Evolutionary conservation across 345 rosid genomes (phyloP).

Genomic region (Ceriops tagal): DNA sequence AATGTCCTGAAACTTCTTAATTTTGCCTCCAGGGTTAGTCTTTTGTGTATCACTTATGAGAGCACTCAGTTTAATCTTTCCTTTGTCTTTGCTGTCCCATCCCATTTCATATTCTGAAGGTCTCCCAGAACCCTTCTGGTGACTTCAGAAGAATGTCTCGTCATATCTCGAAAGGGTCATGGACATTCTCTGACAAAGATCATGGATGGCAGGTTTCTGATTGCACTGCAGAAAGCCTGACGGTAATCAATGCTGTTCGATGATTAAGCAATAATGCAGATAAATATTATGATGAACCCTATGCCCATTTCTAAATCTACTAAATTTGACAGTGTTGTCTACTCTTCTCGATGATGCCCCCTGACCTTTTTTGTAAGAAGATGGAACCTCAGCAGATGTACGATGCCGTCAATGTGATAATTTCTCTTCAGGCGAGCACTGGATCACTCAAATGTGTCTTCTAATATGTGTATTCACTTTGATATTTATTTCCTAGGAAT

Average conservation of each 20-base stretch:
- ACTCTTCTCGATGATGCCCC: conserved; percentile 28
- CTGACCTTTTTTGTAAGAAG: conserved; percentile 26
- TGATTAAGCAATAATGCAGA: not conserved
- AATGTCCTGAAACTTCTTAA: not conserved
- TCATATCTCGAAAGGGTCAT: conserved; percentile 13
- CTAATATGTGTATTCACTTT: not conserved
- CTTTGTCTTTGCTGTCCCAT: too few relatives aligned
- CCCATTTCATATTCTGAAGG: not conserved
- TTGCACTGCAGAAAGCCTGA: conserved; percentile 26
- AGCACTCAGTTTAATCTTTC: not conserved
- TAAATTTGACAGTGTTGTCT: conserved; percentile 27
- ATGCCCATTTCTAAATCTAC: not conserved
- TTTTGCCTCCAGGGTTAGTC: not conserved
- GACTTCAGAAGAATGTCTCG: conserved; percentile 20
- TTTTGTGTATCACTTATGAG: not conserved
- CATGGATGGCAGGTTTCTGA: conserved; percentile 28
- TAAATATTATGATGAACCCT: not conserved
- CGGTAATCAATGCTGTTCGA: conserved; percentile 1
- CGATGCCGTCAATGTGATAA: conserved; percentile 33
- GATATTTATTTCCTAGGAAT: not conserved
- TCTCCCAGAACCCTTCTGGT: conserved; percentile 9
- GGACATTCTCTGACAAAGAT: conserved; percentile 25
- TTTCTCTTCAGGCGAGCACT: conserved; percentile 36
- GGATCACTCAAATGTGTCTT: not conserved
- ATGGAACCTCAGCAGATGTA: conserved; percentile 24